Conservation (phyloP, 805 yeast species). For the Yamadazyma ubonensis region DNA sequence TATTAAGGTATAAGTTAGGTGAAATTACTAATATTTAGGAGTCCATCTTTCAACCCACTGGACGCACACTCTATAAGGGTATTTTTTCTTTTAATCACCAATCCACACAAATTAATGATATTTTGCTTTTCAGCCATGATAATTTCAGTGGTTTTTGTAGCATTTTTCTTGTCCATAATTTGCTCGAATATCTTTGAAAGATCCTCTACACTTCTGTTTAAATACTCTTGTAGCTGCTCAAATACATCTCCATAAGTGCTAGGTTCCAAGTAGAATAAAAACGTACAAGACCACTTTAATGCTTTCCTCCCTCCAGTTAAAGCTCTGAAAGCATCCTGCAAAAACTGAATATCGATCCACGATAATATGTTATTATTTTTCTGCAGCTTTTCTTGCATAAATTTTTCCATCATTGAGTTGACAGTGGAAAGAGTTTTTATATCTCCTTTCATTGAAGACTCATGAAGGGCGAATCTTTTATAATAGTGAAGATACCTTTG, state of each 20-base stretch:
- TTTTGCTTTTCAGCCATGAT: slow-evolving; percentile 38
- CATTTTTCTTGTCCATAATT: slow-evolving; percentile 29
- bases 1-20: too few relatives aligned
- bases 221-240: slow-evolving; percentile 66
- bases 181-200: slow-evolving; percentile 59
- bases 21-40: slow-evolving; percentile 20
- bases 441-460: slow-evolving; percentile 73
- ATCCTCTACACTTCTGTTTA: slow-evolving; percentile 67
- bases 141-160: slow-evolving; percentile 23
- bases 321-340: slow-evolving; percentile 67
- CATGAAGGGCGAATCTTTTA: slow-evolving; percentile 72
- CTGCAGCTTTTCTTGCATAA: slow-evolving; percentile 50
- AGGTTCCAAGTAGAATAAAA: slow-evolving; percentile 62
- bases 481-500: slow-evolving; percentile 73
- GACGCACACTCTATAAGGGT: slow-evolving; percentile 45
- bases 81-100: slow-evolving; percentile 40
- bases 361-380: slow-evolving; percentile 39
- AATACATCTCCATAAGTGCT: slow-evolving; percentile 59
- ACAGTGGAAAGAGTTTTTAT: slow-evolving; percentile 59
- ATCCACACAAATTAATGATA: slow-evolving; percentile 43
- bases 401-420: slow-evolving; percentile 57
- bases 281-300: slow-evolving; percentile 88
- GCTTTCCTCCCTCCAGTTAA: slow-evolving; percentile 69
- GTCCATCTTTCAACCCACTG: slow-evolving; percentile 38
- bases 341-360: slow-evolving; percentile 86